Evolutionary conservation across 176 grass and related monocot genomes (phyloP).

Genomic region (Poa annua): DNA sequence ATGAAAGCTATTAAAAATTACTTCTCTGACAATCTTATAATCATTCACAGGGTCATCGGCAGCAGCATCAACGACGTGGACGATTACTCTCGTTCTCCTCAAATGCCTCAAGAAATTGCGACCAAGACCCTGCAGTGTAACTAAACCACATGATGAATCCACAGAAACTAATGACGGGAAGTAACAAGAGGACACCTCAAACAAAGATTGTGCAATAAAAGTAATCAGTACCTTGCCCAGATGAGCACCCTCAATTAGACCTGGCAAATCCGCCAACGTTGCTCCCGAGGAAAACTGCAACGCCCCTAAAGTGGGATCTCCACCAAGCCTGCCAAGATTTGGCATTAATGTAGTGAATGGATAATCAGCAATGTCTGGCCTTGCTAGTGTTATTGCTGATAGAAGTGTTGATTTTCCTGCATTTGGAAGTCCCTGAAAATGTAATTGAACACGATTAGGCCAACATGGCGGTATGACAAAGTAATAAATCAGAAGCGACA

Average conservation of each 20-base stretch:
- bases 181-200: not conserved
- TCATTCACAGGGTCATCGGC: conserved; percentile 76
- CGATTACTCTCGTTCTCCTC: conserved; percentile 89
- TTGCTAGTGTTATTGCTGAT: conserved; percentile 88
- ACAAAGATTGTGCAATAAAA: conserved; percentile 5
- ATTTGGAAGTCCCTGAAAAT: conserved; percentile 91
- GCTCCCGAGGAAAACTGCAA: conserved; percentile 85
- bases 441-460: conserved; percentile 14
- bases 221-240: conserved; percentile 70
- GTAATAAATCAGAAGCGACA: conserved; percentile 27
- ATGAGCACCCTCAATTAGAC: conserved; percentile 97
- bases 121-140: conserved; percentile 81
- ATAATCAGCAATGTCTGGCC: conserved; percentile 94
- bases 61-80: conserved; percentile 96
- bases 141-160: conserved; percentile 29
- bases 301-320: conserved; percentile 83
- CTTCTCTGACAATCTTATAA: conserved; percentile 96
- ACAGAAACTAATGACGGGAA: conserved; percentile 12
- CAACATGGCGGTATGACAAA: not conserved
- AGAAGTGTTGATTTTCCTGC: conserved; percentile 99
- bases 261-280: conserved; percentile 94
- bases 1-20: conserved; percentile 50
- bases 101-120: conserved; percentile 97
- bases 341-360: conserved; percentile 98
- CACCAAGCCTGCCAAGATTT: conserved; percentile 94